Evolutionary conservation across 139 green algal species (phyloP), one percentile per base, ranked within the genome.

Genomic region (Chlamydomonas sp.): DNA sequence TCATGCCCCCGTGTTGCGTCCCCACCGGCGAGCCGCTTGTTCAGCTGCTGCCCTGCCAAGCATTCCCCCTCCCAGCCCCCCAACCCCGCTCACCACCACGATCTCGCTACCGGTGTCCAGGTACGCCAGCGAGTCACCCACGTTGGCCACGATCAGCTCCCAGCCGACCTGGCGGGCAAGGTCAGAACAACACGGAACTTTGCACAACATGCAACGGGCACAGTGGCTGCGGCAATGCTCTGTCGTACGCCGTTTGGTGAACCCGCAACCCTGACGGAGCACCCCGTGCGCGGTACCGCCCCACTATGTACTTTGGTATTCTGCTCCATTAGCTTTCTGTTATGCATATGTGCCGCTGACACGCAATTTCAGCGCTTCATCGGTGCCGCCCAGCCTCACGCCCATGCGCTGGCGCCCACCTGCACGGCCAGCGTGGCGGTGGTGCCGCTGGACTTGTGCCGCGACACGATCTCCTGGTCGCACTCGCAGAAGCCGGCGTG

Each of bases 51-150:
- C 31, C 31, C 31, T 49, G 31, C 31, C 31, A 49, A 49, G 31
- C 31, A 49, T 49, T 49, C 31, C 73, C 73, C 73, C 73, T 16
- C 5, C 73, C 73, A 4, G 9, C 74, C 57, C 2, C 5, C 4
- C 10, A 17, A 18, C 64, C 6, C 9, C 62, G 12, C 82, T 82
- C n/a, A 95, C 90, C 91, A 93, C 87, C 17, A 95, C 68, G 20
- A 99, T 95, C 88, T 97, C 93, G n/a, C 84, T 79, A 1, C 96
- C 96, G 1, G 92, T 96, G 89, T 99, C 97, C 49, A 99, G 90
- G 60, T 94, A 94, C 0, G 96, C 96, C 5, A 93, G 90, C 14
- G 92, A 97, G 95, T 99, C 97, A 0, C 97, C 97, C 63, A 99
- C 94, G 80, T 93, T 97, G 20, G 95, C 97, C 10, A 96, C 91